phyloP scores from a whole-genome alignment of 1,284 basidiomycete genomes.

The Puccinia brachypodii region DNA sequence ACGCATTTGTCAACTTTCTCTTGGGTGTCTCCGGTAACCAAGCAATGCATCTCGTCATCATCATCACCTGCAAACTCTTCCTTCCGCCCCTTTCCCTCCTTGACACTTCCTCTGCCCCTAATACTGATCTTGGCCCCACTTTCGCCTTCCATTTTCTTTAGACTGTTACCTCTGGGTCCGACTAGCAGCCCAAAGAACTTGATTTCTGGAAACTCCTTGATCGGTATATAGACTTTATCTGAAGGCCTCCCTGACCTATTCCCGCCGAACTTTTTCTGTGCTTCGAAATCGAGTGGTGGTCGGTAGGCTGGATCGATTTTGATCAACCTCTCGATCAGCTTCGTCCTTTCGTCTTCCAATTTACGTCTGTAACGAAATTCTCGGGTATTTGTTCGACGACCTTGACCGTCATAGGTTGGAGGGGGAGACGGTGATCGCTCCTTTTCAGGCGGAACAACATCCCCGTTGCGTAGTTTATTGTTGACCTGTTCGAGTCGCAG shows the following conservation, averaged over 20 bases:
- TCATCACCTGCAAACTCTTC: conserved; percentile 76
- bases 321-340: conserved; percentile 90
- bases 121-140: conserved; percentile 98
- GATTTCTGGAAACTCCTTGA: conserved; percentile 99
- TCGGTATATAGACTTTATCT: conserved; percentile 98
- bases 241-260: conserved; percentile 85
- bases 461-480: conserved; percentile 85
- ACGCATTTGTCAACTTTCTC: conserved; percentile 89
- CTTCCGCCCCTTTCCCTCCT: conserved; percentile 93
- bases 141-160: conserved; percentile 99
- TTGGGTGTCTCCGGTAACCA: conserved; percentile 88
- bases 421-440: conserved; percentile 95
- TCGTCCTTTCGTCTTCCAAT: conserved; percentile 92
- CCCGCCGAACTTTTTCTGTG: conserved; percentile 64
- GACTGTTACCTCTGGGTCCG: conserved; percentile 94
- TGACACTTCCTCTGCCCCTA: conserved; percentile 95
- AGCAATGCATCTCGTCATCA: conserved; percentile 98
- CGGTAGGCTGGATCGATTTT: conserved; percentile 97
- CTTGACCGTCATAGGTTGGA: conserved; percentile 93
- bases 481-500: conserved; percentile 96
- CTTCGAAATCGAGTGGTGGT: conserved; percentile 89
- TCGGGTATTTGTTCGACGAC: conserved; percentile 94
- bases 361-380: conserved; percentile 98
- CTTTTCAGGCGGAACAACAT: conserved; percentile 91
- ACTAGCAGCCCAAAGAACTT: conserved; percentile 99